A percentile compares a stretch with the other conserved stretches of the same genome.
phyloP scores from a whole-genome alignment of 2,329 filamentous ascomycete genomes.

The Phialemoniopsis sp. region DNA sequence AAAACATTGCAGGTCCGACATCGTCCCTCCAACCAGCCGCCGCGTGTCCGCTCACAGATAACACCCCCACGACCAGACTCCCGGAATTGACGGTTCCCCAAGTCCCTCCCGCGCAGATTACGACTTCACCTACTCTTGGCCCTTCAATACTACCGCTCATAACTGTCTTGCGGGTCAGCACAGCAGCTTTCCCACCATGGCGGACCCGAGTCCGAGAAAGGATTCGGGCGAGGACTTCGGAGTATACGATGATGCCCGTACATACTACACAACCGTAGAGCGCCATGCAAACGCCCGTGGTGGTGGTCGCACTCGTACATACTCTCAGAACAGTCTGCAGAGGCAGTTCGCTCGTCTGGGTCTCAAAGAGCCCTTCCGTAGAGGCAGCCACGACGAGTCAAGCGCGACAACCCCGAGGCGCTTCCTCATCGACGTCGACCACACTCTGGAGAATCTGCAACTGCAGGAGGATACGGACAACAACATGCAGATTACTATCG shows the following conservation, averaged over 20 bases:
- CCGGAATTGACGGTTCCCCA: no score
- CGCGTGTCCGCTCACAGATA: no score
- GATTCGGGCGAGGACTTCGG: conserved; percentile 39
- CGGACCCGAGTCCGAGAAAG: no score
- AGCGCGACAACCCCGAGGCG: conserved; percentile 60
- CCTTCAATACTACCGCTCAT: no score
- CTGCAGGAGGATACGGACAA: conserved; percentile 87
- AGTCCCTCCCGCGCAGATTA: no score
- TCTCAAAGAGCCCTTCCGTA: conserved; percentile 49
- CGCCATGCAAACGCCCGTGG: conserved; percentile 42
- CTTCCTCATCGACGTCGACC: conserved; percentile 83
- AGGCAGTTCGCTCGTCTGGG: conserved; percentile 49
- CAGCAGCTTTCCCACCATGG: no score
- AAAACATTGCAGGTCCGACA: no score
- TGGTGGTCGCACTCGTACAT: conserved; percentile 49
- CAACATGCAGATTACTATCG: conserved; percentile 97
- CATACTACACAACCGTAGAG: conserved; percentile 54
- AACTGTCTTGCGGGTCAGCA: no score
- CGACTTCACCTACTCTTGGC: no score
- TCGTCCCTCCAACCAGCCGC: no score
- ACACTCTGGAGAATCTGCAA: conserved; percentile 73
- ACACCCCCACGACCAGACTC: no score
- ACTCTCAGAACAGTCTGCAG: conserved; percentile 53
- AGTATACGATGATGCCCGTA: conserved; percentile 54
- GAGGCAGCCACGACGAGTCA: conserved; percentile 67